phyloP scores from a whole-genome alignment of 805 yeast genomes.

The Metschnikowia chrysomelidarum region DNA sequence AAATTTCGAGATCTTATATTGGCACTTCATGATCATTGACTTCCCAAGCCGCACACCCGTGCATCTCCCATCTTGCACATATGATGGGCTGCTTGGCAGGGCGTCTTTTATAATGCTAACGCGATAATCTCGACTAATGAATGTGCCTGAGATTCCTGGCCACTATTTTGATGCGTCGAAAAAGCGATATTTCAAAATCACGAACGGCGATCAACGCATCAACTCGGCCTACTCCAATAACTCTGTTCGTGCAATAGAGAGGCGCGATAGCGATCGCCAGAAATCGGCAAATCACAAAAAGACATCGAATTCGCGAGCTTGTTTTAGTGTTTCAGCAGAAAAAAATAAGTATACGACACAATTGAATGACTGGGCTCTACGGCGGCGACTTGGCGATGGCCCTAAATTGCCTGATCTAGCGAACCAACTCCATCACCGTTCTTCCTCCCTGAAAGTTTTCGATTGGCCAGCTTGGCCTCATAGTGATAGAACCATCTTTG shows the following conservation, averaged over 20 bases:
- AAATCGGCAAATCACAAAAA: not conserved
- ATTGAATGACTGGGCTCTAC: not conserved
- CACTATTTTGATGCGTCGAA: slow-evolving; percentile 29
- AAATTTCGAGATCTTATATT: too few species aligned
- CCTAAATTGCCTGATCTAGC: not conserved
- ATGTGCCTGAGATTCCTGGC: slow-evolving; percentile 30
- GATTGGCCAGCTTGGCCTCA: slow-evolving; percentile 1
- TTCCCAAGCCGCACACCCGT: too few species aligned
- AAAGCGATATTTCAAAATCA: slow-evolving; percentile 31
- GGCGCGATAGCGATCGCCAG: slow-evolving; percentile 19
- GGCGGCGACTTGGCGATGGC: slow-evolving; percentile 1
- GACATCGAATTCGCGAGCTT: not conserved
- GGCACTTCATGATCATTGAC: too few species aligned
- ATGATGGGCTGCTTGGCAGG: too few species aligned
- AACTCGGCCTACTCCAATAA: slow-evolving; percentile 29
- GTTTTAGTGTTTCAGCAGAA: not conserved
- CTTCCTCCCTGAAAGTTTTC: not conserved
- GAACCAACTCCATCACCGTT: not conserved
- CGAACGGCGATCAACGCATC: slow-evolving; percentile 27
- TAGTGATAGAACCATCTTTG: not conserved
- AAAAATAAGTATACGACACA: not conserved
- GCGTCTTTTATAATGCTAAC: too few species aligned
- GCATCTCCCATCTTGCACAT: too few species aligned
- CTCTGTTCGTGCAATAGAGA: slow-evolving; percentile 22
- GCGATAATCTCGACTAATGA: too few species aligned